Base-by-base conservation (phyloP, 768 basidiomycete species). In the Mycena alexandri region DNA sequence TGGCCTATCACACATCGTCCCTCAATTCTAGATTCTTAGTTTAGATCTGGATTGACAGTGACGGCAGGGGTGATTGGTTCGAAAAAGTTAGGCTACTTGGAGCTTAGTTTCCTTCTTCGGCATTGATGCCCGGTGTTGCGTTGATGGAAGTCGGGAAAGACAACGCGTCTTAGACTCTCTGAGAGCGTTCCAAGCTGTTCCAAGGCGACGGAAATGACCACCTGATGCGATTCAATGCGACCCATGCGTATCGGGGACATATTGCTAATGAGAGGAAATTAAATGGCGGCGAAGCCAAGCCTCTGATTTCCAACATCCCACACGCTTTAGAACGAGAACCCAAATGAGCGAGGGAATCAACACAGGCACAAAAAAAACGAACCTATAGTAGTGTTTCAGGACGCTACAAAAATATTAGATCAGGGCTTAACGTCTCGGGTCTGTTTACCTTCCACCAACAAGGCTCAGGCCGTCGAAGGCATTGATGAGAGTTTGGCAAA, bases 401-500 rank as follows among this genome's bases (percentile, higher is more conserved):
- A 88, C 66, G 70, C 85, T 68, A 38, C 6, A 34, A 29, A 52
- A 17, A 13, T 19, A 52, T n/a, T 21, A 44, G 19, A 22, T 56
- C 5, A 48, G 29, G 10, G 34, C 25, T 10, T 5, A 21, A 21
- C 34, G 10, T 13, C 19, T 34, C 7, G 11, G 12, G 22, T 12
- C 11, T 36, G n/a, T 50, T 46, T 29, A 71, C 70, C 70, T 87
- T 25, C 83, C 87, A 13, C 87, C 87, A 29, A 89, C 82, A 38
- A 89, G 74, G 53, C 81, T 79, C 54, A 85, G 76, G 5, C 82
- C 83, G 73, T 87, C 85, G 68, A 84, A 83, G n/a, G 86, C 84
- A 70, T 87, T 89, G 78, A 88, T 86, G 34, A 88, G 79, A 8
- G 87, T 88, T 74, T 88, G 87, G 74, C 87, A 88, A 33, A 81